These are phyloP conservation scores for Trichoderma pleuroti DNA, from an alignment of 2,329 filamentous ascomycete species.

Conservation along the genomic window DNA sequence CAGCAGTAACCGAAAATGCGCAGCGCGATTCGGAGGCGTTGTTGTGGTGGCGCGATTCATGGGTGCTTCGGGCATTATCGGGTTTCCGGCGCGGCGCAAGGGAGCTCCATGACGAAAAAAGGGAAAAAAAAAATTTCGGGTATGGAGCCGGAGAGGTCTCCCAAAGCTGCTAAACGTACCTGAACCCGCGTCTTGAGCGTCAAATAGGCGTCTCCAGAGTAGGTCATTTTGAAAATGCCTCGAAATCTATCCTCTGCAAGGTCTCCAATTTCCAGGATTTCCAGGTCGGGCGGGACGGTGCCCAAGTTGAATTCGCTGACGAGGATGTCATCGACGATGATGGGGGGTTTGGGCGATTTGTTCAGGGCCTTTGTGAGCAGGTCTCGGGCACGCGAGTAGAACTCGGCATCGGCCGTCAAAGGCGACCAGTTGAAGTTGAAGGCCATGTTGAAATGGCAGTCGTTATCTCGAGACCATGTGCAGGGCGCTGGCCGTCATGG, in stretches of 20 bases:
- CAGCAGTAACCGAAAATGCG: neutral
- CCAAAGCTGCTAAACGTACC: slow-evolving; percentile 46
- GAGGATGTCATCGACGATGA: slow-evolving; percentile 98
- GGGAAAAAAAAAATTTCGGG: neutral
- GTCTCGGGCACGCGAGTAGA: slow-evolving; percentile 86
- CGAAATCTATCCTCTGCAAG: slow-evolving; percentile 94
- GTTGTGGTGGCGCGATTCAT: slow-evolving; percentile 7
- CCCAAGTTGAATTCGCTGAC: slow-evolving; percentile 97
- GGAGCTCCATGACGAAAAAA: slow-evolving; percentile 4
- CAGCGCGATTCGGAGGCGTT: neutral
- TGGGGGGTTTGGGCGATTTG: slow-evolving; percentile 95
- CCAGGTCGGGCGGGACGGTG: slow-evolving; percentile 87
- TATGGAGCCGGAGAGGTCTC: slow-evolving; percentile 18
- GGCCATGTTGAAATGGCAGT: slow-evolving; percentile 69
- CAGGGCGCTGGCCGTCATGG: slow-evolving; percentile 23
- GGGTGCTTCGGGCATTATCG: slow-evolving; percentile 23
- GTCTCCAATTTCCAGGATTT: slow-evolving; percentile 97
- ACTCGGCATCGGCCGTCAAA: slow-evolving; percentile 88
- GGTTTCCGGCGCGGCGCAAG: slow-evolving; percentile 19
- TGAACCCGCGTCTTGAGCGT: slow-evolving; percentile 95
- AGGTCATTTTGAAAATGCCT: slow-evolving; percentile 99
- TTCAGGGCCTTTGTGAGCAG: slow-evolving; percentile 93
- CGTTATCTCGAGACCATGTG: slow-evolving; percentile 35
- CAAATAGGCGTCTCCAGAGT: slow-evolving; percentile 90
- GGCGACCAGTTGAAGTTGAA: slow-evolving; percentile 99